These are phyloP conservation scores for Blastobotrys persicus DNA, from an alignment of 1,139 yeast species.

Conservation along the genomic window DNA sequence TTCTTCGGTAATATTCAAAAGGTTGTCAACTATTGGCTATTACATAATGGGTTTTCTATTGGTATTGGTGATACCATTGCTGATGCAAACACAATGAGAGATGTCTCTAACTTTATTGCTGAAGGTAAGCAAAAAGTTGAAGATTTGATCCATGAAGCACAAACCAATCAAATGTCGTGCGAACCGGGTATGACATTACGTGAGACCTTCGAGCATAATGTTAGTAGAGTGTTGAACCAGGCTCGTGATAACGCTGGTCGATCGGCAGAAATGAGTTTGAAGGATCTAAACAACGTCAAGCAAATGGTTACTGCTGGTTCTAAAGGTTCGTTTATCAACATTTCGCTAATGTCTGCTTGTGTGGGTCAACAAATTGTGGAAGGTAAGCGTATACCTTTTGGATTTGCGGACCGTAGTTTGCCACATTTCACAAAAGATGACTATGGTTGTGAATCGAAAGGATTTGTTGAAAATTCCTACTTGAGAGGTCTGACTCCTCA, in stretches of 20 bases:
- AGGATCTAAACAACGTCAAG: conserved; percentile 91
- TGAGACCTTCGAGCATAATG: conserved; percentile 97
- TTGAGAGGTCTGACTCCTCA: conserved; percentile 97
- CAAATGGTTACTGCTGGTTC: conserved; percentile 99
- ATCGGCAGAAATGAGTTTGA: conserved; percentile 94
- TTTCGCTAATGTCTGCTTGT: conserved; percentile 99
- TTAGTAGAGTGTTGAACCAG: conserved; percentile 89
- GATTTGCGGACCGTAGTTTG: conserved; percentile 90
- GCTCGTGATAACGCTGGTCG: conserved; percentile 99
- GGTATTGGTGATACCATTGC: conserved; percentile 99
- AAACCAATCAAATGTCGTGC: conserved; percentile 79
- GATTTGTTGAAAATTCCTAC: conserved; percentile 96
- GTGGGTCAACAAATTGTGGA: conserved; percentile 99
- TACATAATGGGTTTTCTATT: conserved; percentile 95
- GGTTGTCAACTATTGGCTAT: conserved; percentile 93
- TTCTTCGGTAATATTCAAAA: conserved; percentile 91
- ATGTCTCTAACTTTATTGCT: conserved; percentile 86
- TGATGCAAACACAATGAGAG: conserved; percentile 92
- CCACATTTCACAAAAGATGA: conserved; percentile 99
- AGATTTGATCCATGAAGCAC: conserved; percentile 89
- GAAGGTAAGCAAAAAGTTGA: conserved; percentile 93
- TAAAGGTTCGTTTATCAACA: conserved; percentile 97
- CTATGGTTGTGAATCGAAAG: conserved; percentile 96
- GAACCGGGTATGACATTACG: conserved; percentile 99
- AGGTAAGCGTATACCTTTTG: conserved; percentile 98